Base-by-base conservation (phyloP, 495 filamentous ascomycete species). In the Recurvomyces mirabilis region DNA sequence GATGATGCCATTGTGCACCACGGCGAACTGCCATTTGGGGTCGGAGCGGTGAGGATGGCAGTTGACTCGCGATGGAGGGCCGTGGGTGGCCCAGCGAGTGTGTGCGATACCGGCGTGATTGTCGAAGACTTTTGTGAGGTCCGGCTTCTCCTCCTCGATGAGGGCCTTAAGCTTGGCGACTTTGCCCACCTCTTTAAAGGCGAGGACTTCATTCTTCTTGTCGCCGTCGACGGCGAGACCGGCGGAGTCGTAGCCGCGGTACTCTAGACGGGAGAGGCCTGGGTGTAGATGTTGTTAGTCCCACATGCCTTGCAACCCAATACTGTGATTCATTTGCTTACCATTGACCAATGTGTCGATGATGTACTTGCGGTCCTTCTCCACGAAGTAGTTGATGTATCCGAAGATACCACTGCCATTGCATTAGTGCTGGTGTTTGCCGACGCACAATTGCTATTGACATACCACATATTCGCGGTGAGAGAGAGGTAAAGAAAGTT, bases 1-100 rank as follows among this genome's bases (percentile, higher is more conserved):
- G 70, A 98, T 98, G 73, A 98, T 98, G 62, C 91, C 91, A 66
- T 98, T 98, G 79, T 98, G 91, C 32, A 95, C 89, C 55, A 98
- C 82, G 46, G 87, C 75, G 63, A 98, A 98, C 65, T 96, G 79
- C 86, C 87, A 96, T 55, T 69, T 82, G 56, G 81, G 78, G 60
- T 98, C 91, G 33, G 76, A 81, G 50, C 75, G 78, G 74, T 96
- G 89, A 50, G 91, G 91, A 68, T 98, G 91, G 77, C 91, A 98
- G 73, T 96, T 98, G 54, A 80, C 53, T 52, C 89, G 83, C 41
- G 87, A 94, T 20, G 91, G 91, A 40, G 82, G 80, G 46, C 91
- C 91, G 69, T 98, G 91, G 47, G 91, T 98, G 49, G 91, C 91
- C 91, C 91, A 98, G 59, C 91, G 80, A 46, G 91, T 98, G 77